Conservation (phyloP, 805 yeast genomes). For the Kazachstania viticola region DNA sequence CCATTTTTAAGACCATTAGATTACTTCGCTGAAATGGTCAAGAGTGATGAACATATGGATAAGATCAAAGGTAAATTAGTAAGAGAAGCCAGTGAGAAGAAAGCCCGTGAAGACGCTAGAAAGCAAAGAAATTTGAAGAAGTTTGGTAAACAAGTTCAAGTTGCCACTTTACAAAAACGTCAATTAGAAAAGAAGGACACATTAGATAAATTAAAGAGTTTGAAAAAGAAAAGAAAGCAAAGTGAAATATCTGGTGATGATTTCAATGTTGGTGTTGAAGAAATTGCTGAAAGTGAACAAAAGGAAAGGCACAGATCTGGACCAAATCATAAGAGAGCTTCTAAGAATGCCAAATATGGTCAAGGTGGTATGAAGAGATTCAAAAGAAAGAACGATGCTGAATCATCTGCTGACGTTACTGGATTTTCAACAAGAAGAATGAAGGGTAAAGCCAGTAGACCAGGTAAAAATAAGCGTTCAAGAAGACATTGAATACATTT, state of each 20-base stretch:
- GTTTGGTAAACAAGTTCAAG: constrained; percentile 94
- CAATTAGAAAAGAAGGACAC: constrained; percentile 88
- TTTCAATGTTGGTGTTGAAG: constrained; percentile 87
- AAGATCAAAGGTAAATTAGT: constrained; percentile 72
- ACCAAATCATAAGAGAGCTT: constrained; percentile 54
- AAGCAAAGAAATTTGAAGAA: constrained; percentile 91
- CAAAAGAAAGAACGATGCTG: constrained; percentile 60
- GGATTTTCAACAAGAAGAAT: constrained; percentile 43
- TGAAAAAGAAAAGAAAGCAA: constrained; percentile 77
- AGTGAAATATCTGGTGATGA: constrained; percentile 45
- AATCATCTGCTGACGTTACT: constrained; percentile 56
- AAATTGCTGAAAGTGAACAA: constrained; percentile 33
- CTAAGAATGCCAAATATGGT: constrained; percentile 67
- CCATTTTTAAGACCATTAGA: constrained; percentile 91
- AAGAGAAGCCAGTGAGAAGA: constrained; percentile 70
- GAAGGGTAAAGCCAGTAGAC: constrained; percentile 39
- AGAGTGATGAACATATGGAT: constrained; percentile 97
- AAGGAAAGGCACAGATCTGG: constrained; percentile 19
- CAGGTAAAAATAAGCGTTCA: constrained; percentile 45
- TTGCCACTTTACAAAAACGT: constrained; percentile 85
- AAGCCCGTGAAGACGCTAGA: constrained; percentile 86
- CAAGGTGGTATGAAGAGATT: constrained; percentile 69
- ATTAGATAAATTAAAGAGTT: constrained; percentile 77
- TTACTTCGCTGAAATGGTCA: constrained; percentile 97
- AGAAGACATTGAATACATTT: constrained; percentile 19